Conservation (phyloP, 2,329 filamentous ascomycete genomes). For the Apiospora rasikravindrae region DNA sequence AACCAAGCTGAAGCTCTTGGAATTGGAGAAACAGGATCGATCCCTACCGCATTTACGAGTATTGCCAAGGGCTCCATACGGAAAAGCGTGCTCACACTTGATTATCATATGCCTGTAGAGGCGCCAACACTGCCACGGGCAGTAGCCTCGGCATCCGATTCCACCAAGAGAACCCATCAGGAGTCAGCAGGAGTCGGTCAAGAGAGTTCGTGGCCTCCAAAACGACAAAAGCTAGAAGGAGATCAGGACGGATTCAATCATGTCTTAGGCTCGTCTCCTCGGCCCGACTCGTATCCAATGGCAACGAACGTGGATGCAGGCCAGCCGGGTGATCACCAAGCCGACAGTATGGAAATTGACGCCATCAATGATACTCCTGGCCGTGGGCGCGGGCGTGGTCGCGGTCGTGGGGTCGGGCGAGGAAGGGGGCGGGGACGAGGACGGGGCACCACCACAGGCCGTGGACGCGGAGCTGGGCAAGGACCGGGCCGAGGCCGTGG, state of each 20-base stretch:
- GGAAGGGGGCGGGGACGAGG: not conserved
- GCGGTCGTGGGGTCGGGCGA: not conserved
- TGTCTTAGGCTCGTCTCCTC: not conserved
- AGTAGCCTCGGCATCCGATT: not conserved
- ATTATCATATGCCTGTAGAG: conserved; percentile 16
- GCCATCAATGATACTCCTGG: not conserved
- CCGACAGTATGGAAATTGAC: not conserved
- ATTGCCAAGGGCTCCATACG: conserved; percentile 7
- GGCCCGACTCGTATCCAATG: not conserved
- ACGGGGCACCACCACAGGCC: not conserved
- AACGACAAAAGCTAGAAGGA: not conserved
- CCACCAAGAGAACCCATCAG: not conserved
- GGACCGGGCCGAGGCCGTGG: not conserved
- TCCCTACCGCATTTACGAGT: not conserved
- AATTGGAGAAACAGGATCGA: not conserved
- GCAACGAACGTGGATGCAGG: not conserved
- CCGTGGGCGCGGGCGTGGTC: not conserved
- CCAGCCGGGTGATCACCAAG: not conserved
- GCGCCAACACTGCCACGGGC: not conserved
- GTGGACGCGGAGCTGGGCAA: not conserved
- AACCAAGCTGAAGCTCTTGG: not conserved
- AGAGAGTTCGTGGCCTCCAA: not conserved
- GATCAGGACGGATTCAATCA: not conserved
- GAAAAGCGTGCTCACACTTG: conserved; percentile 10
- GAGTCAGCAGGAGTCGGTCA: not conserved